Percentiles rank a stretch among this genome's conserved stretches.
Conservation (phyloP, 768 basidiomycete species). For the Tricholoma sp. region DNA sequence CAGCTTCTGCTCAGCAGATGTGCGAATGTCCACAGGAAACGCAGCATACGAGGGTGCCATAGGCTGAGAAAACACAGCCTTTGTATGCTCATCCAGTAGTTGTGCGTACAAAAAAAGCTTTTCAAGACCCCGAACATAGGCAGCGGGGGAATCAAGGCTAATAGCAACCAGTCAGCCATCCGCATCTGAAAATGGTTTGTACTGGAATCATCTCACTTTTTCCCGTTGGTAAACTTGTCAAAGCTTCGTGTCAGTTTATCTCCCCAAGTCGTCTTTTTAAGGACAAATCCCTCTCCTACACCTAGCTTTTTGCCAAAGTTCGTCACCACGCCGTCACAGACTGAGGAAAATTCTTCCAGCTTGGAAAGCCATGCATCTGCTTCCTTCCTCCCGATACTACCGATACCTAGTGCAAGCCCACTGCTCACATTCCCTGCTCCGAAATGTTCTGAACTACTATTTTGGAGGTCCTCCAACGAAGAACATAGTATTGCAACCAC, state of each 20-base stretch:
- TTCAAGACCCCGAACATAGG: constrained; percentile 73
- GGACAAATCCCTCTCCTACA: constrained; percentile 81
- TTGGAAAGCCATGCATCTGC: constrained; percentile 74
- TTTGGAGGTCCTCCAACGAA: constrained; percentile 76
- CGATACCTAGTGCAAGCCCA: constrained; percentile 69
- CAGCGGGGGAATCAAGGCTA: constrained; percentile 85
- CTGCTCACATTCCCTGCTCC: constrained; percentile 77
- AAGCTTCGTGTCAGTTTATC: constrained; percentile 69
- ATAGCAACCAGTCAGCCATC: constrained; percentile 11
- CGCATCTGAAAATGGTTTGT: constrained; percentile 1
- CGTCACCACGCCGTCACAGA: constrained; percentile 76
- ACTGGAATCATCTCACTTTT: constrained; percentile 55
- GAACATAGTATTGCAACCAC: constrained; percentile 76
- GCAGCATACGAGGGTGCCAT: constrained; percentile 68
- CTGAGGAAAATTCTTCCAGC: constrained; percentile 73
- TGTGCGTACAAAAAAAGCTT: constrained; percentile 72
- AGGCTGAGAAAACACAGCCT: constrained; percentile 62
- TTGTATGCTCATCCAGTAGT: constrained; percentile 83
- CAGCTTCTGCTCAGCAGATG: constrained; percentile 66
- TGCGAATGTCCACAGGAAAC: constrained; percentile 60
- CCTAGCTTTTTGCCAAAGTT: constrained; percentile 87
- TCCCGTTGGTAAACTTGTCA: constrained; percentile 84
- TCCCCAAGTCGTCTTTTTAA: constrained; percentile 79
- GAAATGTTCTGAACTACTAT: constrained; percentile 66
- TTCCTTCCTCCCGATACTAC: constrained; percentile 71